These are phyloP conservation scores for Trichoderma guizhouense DNA, from an alignment of 2,329 filamentous ascomycete species.

Conservation along the genomic window DNA sequence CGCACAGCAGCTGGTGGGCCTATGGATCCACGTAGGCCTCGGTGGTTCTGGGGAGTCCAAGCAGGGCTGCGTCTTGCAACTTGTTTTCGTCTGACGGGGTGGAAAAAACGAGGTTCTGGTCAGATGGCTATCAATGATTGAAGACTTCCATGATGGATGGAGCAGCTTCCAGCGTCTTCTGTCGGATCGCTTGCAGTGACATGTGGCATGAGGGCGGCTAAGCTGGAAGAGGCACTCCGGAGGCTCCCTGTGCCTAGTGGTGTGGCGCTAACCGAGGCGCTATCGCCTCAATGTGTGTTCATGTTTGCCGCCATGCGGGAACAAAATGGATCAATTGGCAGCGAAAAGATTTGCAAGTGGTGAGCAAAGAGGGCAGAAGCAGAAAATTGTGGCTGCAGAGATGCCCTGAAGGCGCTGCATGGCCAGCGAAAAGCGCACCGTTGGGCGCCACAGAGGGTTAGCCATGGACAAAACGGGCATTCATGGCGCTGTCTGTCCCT, in stretches of 20 bases:
- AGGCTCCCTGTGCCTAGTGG: neutral
- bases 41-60: neutral
- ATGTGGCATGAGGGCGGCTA: slow-evolving; percentile 1
- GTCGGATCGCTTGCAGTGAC: neutral
- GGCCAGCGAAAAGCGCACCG: neutral
- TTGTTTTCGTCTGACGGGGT: neutral
- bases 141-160: neutral
- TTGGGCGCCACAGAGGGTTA: neutral
- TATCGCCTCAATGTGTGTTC: neutral
- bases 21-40: neutral
- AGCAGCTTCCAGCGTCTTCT: slow-evolving; percentile 5
- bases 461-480: neutral
- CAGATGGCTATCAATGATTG: too few relatives aligned
- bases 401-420: slow-evolving; percentile 1
- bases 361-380: neutral
- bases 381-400: neutral
- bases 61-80: neutral
- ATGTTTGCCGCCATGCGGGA: neutral
- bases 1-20: neutral
- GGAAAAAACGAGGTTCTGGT: neutral
- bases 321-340: neutral
- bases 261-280: neutral
- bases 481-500: neutral
- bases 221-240: slow-evolving; percentile 5
- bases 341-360: neutral